These are phyloP conservation scores for Phragmites australis DNA, from an alignment of 176 grass and related monocot genomes.

Conservation along the genomic window DNA sequence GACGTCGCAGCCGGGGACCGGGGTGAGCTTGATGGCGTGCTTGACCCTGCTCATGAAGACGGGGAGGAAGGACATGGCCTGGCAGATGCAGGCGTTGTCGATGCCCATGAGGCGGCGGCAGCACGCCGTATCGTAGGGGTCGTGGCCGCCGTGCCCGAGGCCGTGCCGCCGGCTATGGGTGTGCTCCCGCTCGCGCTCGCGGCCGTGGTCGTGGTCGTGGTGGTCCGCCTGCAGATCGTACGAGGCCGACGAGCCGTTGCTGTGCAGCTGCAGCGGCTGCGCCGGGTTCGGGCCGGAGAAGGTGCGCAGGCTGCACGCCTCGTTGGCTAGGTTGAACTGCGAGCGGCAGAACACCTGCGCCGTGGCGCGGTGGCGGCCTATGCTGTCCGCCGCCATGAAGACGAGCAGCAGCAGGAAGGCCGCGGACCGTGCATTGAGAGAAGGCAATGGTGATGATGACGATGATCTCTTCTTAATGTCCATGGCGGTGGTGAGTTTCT, in stretches of 20 bases:
- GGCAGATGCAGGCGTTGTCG: slow-evolving; percentile 76
- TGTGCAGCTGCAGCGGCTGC: slow-evolving; percentile 35
- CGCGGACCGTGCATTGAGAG: neutral
- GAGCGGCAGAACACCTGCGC: slow-evolving; percentile 70
- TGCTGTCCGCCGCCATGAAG: neutral
- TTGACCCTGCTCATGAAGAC: slow-evolving; percentile 74
- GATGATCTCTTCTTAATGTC: slow-evolving; percentile 25
- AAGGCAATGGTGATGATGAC: neutral
- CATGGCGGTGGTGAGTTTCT: neutral
- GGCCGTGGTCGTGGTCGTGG: neutral
- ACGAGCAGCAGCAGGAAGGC: slow-evolving; percentile 16
- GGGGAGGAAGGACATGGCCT: slow-evolving; percentile 59
- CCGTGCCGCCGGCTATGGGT: slow-evolving; percentile 1
- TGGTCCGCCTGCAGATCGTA: slow-evolving; percentile 38
- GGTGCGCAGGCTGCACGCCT: slow-evolving; percentile 63
- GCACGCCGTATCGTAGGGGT: slow-evolving; percentile 72
- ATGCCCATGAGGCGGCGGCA: slow-evolving; percentile 73
- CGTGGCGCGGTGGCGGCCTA: neutral
- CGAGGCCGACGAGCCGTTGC: slow-evolving; percentile 36
- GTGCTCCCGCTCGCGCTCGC: slow-evolving; percentile 2
- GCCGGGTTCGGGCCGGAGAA: slow-evolving; percentile 36
- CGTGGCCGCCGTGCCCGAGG: neutral
- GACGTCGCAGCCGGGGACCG: slow-evolving; percentile 61
- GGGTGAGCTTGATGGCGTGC: slow-evolving; percentile 66
- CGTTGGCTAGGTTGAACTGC: slow-evolving; percentile 69